Conservation (phyloP, 169 alveolate species). For the Perkinsus marinus region DNA sequence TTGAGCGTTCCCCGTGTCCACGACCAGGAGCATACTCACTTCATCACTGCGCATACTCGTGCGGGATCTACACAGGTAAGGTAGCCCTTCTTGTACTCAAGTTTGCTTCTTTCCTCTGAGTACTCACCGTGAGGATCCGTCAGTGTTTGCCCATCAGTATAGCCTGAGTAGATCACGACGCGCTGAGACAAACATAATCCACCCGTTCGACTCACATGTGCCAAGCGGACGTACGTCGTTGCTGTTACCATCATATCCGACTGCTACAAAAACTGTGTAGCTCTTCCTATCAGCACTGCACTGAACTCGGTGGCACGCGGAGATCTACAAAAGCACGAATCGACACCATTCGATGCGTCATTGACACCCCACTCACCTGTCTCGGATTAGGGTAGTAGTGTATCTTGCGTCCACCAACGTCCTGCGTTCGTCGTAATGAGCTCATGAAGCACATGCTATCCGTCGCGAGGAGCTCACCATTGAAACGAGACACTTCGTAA, state of each 20-base stretch:
- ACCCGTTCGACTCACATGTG: background rate
- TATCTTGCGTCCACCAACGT: background rate
- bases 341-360: no score
- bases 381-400: background rate
- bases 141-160: background rate
- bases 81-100: background rate
- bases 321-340: background rate
- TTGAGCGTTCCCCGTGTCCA: background rate
- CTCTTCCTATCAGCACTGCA: background rate
- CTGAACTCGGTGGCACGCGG: background rate
- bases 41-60: background rate
- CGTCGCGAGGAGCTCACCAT: background rate
- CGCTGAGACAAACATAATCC: background rate
- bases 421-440: background rate
- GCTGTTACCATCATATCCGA: background rate
- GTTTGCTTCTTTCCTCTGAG: background rate
- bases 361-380: background rate
- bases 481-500: background rate
- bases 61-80: background rate
- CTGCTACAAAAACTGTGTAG: background rate
- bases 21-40: background rate
- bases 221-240: background rate
- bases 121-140: background rate
- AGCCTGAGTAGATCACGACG: background rate
- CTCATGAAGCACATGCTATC: background rate